Evolutionary conservation across 2,329 filamentous ascomycete genomes (phyloP).

Genomic region (Teratosphaeria viscida): DNA sequence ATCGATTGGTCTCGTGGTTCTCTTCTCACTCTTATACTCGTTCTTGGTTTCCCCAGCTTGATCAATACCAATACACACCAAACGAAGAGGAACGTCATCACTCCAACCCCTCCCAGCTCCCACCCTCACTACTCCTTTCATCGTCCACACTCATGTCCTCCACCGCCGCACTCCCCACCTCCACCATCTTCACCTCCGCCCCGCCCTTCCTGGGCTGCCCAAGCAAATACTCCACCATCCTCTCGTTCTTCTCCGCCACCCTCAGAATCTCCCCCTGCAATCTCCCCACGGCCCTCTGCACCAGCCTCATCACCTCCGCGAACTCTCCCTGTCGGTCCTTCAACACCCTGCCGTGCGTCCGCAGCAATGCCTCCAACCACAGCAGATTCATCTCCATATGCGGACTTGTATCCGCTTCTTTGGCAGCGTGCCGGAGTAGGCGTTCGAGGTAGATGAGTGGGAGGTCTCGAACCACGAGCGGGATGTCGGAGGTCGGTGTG

Average conservation of each 20-base stretch:
- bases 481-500: slow-evolving; percentile 64
- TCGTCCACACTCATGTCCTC: slow-evolving; percentile 8
- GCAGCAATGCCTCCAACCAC: slow-evolving; percentile 77
- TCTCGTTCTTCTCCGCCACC: slow-evolving; percentile 78
- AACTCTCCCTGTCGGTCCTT: slow-evolving; percentile 69
- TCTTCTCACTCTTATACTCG: too few relatives aligned
- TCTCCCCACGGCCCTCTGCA: slow-evolving; percentile 67
- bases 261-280: slow-evolving; percentile 75
- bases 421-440: slow-evolving; percentile 75
- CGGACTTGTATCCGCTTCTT: slow-evolving; percentile 78
- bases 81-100: neutral
- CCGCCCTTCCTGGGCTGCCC: slow-evolving; percentile 3
- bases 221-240: slow-evolving; percentile 76
- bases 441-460: slow-evolving; percentile 79
- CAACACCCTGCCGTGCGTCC: slow-evolving; percentile 75
- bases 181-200: slow-evolving; percentile 15
- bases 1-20: too few relatives aligned
- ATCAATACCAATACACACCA: too few relatives aligned
- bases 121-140: neutral
- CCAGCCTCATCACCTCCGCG: slow-evolving; percentile 72
- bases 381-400: slow-evolving; percentile 90
- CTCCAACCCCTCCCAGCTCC: neutral
- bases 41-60: too few relatives aligned
- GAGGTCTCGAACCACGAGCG: slow-evolving; percentile 65
- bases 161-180: slow-evolving; percentile 17